Evolutionary conservation across 176 grass and related monocot species (phyloP).

Genomic region (Musa itinerans): DNA sequence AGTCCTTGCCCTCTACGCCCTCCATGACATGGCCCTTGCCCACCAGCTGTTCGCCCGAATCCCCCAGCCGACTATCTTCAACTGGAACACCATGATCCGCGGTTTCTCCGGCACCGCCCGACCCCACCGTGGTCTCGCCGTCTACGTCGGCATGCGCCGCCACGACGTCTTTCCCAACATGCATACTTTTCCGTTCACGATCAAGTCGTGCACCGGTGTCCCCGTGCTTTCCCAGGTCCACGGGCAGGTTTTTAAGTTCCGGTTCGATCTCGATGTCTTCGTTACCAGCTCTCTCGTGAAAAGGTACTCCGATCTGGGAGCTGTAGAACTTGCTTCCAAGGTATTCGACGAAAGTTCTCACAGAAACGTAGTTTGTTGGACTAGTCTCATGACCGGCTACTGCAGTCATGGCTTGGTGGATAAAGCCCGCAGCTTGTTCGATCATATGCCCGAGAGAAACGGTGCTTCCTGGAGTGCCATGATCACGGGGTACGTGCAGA

Average conservation of each 20-base stretch:
- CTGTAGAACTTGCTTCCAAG: constrained; percentile 1
- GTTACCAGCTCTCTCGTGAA: constrained; percentile 13
- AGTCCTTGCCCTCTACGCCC: constrained; percentile 12
- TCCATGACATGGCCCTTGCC: background rate
- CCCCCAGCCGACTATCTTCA: constrained; percentile 10
- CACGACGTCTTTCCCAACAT: background rate
- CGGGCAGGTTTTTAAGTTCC: constrained; percentile 1
- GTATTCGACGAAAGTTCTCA: constrained; percentile 15
- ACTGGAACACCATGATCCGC: constrained; percentile 20
- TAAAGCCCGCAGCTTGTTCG: background rate
- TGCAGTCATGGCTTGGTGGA: constrained; percentile 6
- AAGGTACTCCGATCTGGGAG: background rate
- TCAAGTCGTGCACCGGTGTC: background rate
- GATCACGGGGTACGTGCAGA: constrained; percentile 15
- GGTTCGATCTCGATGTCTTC: constrained; percentile 13
- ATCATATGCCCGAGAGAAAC: constrained; percentile 13
- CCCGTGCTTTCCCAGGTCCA: constrained; percentile 1
- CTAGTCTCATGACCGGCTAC: constrained; percentile 2
- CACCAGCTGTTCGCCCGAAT: constrained; percentile 1
- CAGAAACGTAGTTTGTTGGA: constrained; percentile 13
- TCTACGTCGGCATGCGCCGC: constrained; percentile 13
- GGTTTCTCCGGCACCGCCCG: background rate
- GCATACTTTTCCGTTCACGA: constrained; percentile 5
- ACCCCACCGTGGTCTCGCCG: background rate
- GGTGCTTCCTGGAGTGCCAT: constrained; percentile 11